Base-by-base conservation (phyloP, 768 basidiomycete species). In the Russula sp. region DNA sequence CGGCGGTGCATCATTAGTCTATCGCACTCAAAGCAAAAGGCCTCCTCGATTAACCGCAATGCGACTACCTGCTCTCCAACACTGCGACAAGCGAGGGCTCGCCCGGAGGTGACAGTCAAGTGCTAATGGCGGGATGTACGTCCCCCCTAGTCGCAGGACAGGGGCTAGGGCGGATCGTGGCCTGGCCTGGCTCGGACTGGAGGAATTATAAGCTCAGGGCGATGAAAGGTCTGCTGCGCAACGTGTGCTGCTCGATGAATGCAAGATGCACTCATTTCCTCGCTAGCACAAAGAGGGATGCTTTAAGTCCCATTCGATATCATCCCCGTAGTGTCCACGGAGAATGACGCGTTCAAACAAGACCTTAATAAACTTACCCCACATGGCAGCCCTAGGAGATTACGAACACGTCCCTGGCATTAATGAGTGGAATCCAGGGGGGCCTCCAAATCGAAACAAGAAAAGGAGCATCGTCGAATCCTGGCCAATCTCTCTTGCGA, bases 351-450 rank as follows among this genome's bases (percentile, higher is more conserved):
- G 0, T 85, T 88, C 69, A 82, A 82, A 59, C 85, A 92, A 72
- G 96, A 98, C 70, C 80, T 98, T 4, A 79, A 78, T 16, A 86
- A 86, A 14, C 81, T 96, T 6, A 1, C 92, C 92, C 0, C 88
- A 89, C 7, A 72, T 73, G 56, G 85, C 94, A 1, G 84, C 88
- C 0, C 74, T 90, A 18, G 86, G 89, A 0, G 96, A 95, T 73
- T 99, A 98, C 70, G 83, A 83, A 38, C 87, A 93, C 20, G 83
- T 98, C 0, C 97, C 97, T 0, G 86, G 94, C 47, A 96, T 96
- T 0, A 98, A 98, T 96, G 95, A 95, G 2, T 98, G 93, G 93
- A 90, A 90, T 62, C 85, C 89, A 39, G 88, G 90, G 1, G 81
- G 81, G 4, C 84, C 86, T 5, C 90, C 90, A 3, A 79, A 85